Evolutionary conservation across 768 basidiomycete genomes (phyloP).

Genomic region (Amanita pallidorosea): DNA sequence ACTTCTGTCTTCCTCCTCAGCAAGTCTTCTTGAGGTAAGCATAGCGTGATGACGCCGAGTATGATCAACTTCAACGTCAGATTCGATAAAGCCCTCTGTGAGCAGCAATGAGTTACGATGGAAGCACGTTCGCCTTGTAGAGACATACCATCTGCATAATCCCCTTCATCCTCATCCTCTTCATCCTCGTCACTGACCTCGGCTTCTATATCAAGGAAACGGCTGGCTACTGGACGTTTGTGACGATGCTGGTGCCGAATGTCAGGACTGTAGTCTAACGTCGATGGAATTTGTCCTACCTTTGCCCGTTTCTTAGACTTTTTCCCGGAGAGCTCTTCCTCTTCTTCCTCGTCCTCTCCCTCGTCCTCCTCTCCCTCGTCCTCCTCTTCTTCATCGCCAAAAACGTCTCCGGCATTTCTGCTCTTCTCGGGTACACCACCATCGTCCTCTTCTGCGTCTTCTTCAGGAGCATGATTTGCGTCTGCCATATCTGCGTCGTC

Average conservation of each 20-base stretch:
- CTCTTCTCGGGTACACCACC: constrained; percentile 24
- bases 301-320: constrained; percentile 52
- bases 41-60: constrained; percentile 55
- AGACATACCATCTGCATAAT: constrained; percentile 43
- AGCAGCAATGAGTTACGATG: constrained; percentile 7
- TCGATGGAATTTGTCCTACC: constrained; percentile 22
- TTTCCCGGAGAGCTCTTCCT: constrained; percentile 39
- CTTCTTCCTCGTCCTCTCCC: constrained; percentile 39
- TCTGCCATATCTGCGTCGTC: constrained; percentile 5
- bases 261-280: constrained; percentile 4
- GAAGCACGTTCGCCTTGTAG: background rate
- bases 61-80: constrained; percentile 61
- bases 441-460: background rate
- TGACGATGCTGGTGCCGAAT: constrained; percentile 41
- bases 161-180: constrained; percentile 78
- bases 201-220: constrained; percentile 93
- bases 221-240: constrained; percentile 52
- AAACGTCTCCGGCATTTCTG: constrained; percentile 20
- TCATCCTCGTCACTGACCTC: constrained; percentile 97
- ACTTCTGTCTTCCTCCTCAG: constrained; percentile 67
- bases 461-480: background rate
- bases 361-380: constrained; percentile 27
- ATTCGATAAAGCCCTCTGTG: constrained; percentile 64
- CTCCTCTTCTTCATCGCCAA: constrained; percentile 27
- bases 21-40: constrained; percentile 55